A percentile compares a stretch with the other conserved stretches of the same genome.
phyloP scores from a whole-genome alignment of 2,329 filamentous ascomycete genomes.

The Paradendryphiella salina region DNA sequence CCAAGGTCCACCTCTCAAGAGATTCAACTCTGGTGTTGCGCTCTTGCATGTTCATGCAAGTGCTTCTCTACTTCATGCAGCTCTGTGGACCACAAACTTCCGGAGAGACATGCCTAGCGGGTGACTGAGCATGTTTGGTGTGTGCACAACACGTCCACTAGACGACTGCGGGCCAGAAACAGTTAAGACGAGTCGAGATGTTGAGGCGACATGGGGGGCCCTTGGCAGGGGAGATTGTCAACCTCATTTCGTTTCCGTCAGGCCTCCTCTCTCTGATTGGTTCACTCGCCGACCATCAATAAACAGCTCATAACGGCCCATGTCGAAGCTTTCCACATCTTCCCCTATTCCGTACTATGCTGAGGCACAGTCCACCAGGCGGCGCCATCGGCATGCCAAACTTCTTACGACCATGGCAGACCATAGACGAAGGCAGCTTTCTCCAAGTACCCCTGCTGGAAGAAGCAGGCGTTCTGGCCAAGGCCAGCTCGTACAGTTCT shows the following conservation, averaged over 20 bases:
- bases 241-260: conserved; percentile 41
- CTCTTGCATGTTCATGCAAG: conserved; percentile 7
- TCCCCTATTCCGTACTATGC: conserved; percentile 42
- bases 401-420: conserved; percentile 26
- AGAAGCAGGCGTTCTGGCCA: conserved; percentile 25
- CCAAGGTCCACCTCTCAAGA: background rate
- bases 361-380: conserved; percentile 26
- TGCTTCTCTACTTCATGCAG: conserved; percentile 12
- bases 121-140: conserved; percentile 13
- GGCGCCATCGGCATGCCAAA: conserved; percentile 34
- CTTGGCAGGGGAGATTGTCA: conserved; percentile 38
- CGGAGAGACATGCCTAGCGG: conserved; percentile 11
- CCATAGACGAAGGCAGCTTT: conserved; percentile 30
- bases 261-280: conserved; percentile 29
- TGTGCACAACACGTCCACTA: conserved; percentile 23
- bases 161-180: conserved; percentile 14
- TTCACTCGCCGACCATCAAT: conserved; percentile 33
- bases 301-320: conserved; percentile 34
- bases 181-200: conserved; percentile 28
- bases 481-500: conserved; percentile 31
- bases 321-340: conserved; percentile 28
- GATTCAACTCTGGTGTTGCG: background rate
- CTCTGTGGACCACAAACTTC: conserved; percentile 4
- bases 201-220: conserved; percentile 37
- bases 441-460: conserved; percentile 31